These are phyloP conservation scores for Polyporus tsugae DNA, from an alignment of 1,284 basidiomycete species.

Conservation along the genomic window DNA sequence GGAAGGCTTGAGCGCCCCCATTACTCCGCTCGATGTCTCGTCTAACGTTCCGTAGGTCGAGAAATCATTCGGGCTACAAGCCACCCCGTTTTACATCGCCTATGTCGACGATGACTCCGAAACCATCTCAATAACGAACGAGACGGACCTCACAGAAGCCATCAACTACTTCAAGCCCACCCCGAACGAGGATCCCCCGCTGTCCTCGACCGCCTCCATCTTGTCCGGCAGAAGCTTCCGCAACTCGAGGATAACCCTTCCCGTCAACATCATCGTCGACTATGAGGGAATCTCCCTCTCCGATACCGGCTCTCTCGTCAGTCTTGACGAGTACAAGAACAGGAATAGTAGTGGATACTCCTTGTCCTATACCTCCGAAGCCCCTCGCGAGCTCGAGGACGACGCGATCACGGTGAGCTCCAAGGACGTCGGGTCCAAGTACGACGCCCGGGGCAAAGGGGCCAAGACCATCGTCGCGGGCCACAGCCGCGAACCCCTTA, in stretches of 20 bases:
- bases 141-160: slow-evolving; percentile 83
- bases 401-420: slow-evolving; percentile 79
- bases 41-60: slow-evolving; percentile 53
- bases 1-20: neutral
- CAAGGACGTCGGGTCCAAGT: slow-evolving; percentile 56
- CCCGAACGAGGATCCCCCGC: slow-evolving; percentile 69
- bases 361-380: slow-evolving; percentile 53
- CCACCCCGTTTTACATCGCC: slow-evolving; percentile 52
- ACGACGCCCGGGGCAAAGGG: slow-evolving; percentile 36
- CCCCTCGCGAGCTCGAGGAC: slow-evolving; percentile 61
- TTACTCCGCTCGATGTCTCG: slow-evolving; percentile 53
- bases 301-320: slow-evolving; percentile 83
- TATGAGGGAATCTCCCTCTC: slow-evolving; percentile 92
- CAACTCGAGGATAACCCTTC: slow-evolving; percentile 75
- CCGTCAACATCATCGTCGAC: slow-evolving; percentile 80
- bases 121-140: slow-evolving; percentile 69
- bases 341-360: slow-evolving; percentile 67
- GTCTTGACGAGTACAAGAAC: slow-evolving; percentile 74
- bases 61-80: slow-evolving; percentile 21
- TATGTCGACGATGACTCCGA: slow-evolving; percentile 92
- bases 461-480: slow-evolving; percentile 41
- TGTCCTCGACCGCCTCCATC: slow-evolving; percentile 76
- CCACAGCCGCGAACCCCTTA: slow-evolving; percentile 37
- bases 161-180: slow-evolving; percentile 81
- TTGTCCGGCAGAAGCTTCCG: slow-evolving; percentile 76